Base-by-base conservation (phyloP, 495 filamentous ascomycete genomes). In the Aspergillus panamensis region DNA sequence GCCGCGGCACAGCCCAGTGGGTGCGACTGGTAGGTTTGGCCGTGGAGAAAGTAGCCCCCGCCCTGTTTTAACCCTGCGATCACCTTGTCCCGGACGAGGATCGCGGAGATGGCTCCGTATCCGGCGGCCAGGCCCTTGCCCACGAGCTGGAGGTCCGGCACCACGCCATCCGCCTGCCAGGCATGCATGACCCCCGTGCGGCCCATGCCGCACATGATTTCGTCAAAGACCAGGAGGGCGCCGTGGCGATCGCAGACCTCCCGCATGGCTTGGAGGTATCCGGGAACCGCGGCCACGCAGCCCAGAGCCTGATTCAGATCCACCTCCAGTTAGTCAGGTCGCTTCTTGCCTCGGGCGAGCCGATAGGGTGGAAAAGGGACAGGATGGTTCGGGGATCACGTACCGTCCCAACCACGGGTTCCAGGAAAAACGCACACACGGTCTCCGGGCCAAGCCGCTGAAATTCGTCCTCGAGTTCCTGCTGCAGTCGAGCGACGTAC, bases 401-500 rank as follows among this genome's bases (percentile, higher is more conserved):
- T 39, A 39, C 35, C 14, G 77, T 74, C 8, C 86, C 85, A 39
- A 79, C 77, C 10, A 84, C 71, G 3, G 86, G 81, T 64, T 90
- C 87, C 1, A 80, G 79, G 19, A 89, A 67, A 61, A 89, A 87
- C 1, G 81, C 87, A 55, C 78, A 81, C 10, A 90, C 85, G 1
- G 73, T 84, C 14, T 83, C 73, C 2, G 84, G 80, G 9, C 86
- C 85, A 1, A 88, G 65, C 13, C 77, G 66, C 51, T 81, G 69
- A 58, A 91, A 87, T 62, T 87, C 83, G 13, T 78, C 77, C 20
- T 89, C 86, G 12, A 89, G 67, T 57, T 89, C 84, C 19, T 77
- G 58, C 13, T 73, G 70, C 17, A 79, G 63, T 25, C 78, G 60
- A 12, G 57, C 50, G 14, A 73, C 69, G 65, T 76, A 81, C 8